Conservation (phyloP, 2,329 filamentous ascomycete genomes). For the Ophiocordyceps sinensis region DNA sequence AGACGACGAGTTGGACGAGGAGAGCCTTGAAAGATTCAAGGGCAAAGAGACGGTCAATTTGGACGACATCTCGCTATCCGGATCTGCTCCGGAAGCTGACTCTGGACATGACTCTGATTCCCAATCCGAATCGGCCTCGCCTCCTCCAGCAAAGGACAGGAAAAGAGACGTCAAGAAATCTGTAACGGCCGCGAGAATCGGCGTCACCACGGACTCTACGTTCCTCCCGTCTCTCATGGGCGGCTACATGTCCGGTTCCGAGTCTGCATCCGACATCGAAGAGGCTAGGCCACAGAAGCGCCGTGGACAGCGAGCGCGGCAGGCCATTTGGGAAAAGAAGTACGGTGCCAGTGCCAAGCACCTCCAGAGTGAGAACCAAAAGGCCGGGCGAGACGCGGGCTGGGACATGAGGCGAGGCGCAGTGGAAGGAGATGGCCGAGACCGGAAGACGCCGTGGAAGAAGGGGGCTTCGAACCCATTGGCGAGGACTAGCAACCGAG, state of each 20-base stretch:
- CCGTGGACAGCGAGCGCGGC: slow-evolving; percentile 63
- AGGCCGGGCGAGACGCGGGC: slow-evolving; percentile 28
- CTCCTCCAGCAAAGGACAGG: slow-evolving; percentile 11
- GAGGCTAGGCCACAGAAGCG: slow-evolving; percentile 52
- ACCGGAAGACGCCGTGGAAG: slow-evolving; percentile 35
- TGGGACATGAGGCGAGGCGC: slow-evolving; percentile 46
- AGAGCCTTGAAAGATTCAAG: slow-evolving; percentile 14
- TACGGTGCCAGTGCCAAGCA: slow-evolving; percentile 60
- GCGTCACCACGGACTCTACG: slow-evolving; percentile 28
- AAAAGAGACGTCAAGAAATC: slow-evolving; percentile 6
- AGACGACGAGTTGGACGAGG: slow-evolving; percentile 18
- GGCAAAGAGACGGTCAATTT: slow-evolving; percentile 21
- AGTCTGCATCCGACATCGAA: slow-evolving; percentile 55
- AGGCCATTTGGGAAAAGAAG: slow-evolving; percentile 69
- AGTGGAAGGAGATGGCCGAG: slow-evolving; percentile 26
- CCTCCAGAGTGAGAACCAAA: slow-evolving; percentile 26
- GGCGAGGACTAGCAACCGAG: slow-evolving; percentile 5
- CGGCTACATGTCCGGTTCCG: slow-evolving; percentile 66
- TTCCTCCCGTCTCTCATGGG: slow-evolving; percentile 67
- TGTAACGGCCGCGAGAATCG: slow-evolving; percentile 7
- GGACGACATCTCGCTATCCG: slow-evolving; percentile 25
- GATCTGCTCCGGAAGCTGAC: slow-evolving; percentile 17
- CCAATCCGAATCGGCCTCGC: slow-evolving; percentile 11
- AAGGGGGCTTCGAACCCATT: slow-evolving; percentile 28
- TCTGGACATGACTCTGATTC: slow-evolving; percentile 10